A percentile compares a stretch with the other conserved stretches of the same genome.
These are phyloP conservation scores for Hemisphaericaspora nanyangensis DNA, from an alignment of 805 yeast genomes.

Conservation along the genomic window DNA sequence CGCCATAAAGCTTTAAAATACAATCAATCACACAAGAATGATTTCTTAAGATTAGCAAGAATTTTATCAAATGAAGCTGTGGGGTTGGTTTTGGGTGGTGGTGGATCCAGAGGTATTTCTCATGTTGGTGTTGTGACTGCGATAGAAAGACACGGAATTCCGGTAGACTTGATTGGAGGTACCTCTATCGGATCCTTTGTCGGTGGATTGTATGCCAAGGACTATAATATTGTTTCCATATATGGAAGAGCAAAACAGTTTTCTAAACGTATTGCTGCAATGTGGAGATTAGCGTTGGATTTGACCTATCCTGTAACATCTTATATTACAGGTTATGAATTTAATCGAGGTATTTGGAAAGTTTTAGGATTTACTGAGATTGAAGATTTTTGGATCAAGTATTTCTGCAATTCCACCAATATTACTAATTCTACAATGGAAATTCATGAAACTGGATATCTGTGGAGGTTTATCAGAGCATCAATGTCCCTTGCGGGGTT, in stretches of 20 bases:
- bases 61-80: conserved; percentile 89
- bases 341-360: conserved; percentile 97
- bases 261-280: conserved; percentile 72
- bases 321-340: conserved; percentile 95
- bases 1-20: conserved; percentile 17
- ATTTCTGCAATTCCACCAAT: conserved; percentile 87
- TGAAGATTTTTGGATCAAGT: conserved; percentile 93
- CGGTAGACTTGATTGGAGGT: conserved; percentile 92
- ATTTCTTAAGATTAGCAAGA: conserved; percentile 85
- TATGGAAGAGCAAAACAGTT: conserved; percentile 88
- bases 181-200: conserved; percentile 95
- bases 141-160: conserved; percentile 86
- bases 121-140: conserved; percentile 92
- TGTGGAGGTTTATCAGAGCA: conserved; percentile 94
- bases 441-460: conserved; percentile 84
- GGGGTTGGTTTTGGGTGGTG: conserved; percentile 94
- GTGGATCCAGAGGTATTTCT: conserved; percentile 93
- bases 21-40: conserved; percentile 67
- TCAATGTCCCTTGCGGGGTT: conserved; percentile 96
- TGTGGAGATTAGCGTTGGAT: conserved; percentile 83
- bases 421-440: conserved; percentile 95
- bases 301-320: conserved; percentile 92
- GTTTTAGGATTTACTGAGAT: conserved; percentile 87
- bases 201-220: conserved; percentile 92
- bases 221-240: conserved; percentile 85